Evolutionary conservation across 73 alveolate species (phyloP), one percentile per base, ranked within the genome.

Genomic region (Tetrahymena borealis): DNA sequence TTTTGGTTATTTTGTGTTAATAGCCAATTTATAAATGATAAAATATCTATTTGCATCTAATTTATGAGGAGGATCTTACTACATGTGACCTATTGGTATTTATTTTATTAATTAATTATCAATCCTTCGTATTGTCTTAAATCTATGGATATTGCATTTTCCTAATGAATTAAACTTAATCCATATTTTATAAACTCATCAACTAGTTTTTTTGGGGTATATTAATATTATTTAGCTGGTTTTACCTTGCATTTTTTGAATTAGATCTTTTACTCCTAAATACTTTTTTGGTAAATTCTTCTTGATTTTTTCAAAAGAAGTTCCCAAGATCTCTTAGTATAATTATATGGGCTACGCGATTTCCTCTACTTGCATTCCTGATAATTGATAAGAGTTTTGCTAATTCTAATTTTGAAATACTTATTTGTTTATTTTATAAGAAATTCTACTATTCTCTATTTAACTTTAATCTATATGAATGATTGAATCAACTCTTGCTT

Each of bases 231-330:
- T n/a, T n/a, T n/a, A n/a, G n/a, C n/a, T n/a, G n/a, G n/a, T n/a
- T n/a, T 60, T 85, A 93, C 95, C 92, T 79, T 79, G 42, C 95
- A 93, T 93, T 42, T 93, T 93, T 10, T 85, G 90, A 28, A 93
- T 41, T 33, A 93, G 91, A 37, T 93, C 95, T 42, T 90, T 93
- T 35, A 93, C 90, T 7, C 93, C 78, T 36, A 91, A 77, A 93
- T 93, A 93, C 28, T 79, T 33, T 93, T 85, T 93, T 1, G 95
- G 95, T 32, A 93, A 39, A 85, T 85, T 78, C 93, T 85, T 79
- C 37, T 90, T 93, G 33, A 93, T 90, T 31, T 85, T 93, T 43
- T 93, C 93, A 90, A 85, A 60, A 18, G 90, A 93, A 33, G 78
- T 90, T 0, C 77, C 40, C 13, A 79, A 38, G 33, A 79, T 79